Conservation (phyloP, 306 rosid species). For the Mucuna pruriens region DNA sequence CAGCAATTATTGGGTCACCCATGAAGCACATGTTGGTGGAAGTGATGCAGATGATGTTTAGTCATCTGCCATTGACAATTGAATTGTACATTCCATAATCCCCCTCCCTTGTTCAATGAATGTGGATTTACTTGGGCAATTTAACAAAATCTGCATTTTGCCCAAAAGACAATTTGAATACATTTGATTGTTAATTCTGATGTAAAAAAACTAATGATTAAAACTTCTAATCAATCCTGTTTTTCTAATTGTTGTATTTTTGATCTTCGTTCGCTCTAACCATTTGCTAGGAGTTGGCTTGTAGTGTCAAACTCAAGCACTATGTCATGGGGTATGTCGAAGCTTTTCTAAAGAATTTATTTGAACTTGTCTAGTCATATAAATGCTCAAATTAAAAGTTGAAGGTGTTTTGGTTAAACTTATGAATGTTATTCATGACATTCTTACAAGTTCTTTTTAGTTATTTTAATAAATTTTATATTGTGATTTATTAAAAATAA, state of each 20-base stretch:
- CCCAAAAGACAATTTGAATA: slow-evolving; percentile 36
- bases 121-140: slow-evolving; percentile 45
- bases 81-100: slow-evolving; percentile 70
- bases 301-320: background rate
- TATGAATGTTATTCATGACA: background rate
- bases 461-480: background rate
- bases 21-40: slow-evolving; percentile 75
- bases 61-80: slow-evolving; percentile 50
- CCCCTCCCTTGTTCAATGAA: slow-evolving; percentile 42
- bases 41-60: slow-evolving; percentile 95
- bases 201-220: slow-evolving; percentile 39
- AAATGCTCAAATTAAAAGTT: background rate
- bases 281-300: background rate
- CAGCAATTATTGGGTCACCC: slow-evolving; percentile 79
- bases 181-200: slow-evolving; percentile 49
- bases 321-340: background rate
- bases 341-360: background rate
- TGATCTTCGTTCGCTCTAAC: background rate
- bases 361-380: background rate
- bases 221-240: slow-evolving; percentile 22
- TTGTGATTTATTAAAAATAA: background rate
- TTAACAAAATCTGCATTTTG: slow-evolving; percentile 47
- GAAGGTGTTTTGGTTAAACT: background rate
- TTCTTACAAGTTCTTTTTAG: background rate
- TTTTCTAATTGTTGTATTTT: background rate